phyloP scores from a whole-genome alignment of 2,329 filamentous ascomycete species.

The Capronia epimyces region DNA sequence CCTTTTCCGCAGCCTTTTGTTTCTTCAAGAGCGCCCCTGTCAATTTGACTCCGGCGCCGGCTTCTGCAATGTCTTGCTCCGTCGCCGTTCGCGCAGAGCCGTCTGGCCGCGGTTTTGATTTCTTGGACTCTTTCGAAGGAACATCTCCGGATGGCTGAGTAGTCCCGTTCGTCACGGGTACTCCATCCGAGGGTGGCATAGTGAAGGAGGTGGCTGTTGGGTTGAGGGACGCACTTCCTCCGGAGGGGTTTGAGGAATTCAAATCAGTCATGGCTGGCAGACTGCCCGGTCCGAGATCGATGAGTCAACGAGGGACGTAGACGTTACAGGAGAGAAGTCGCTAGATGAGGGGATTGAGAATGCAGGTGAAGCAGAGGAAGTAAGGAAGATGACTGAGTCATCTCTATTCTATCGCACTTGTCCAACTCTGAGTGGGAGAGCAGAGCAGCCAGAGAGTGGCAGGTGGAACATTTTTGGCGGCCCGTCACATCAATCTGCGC shows the following conservation, averaged over 20 bases:
- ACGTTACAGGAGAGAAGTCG: too few species aligned
- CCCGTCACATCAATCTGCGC: neutral
- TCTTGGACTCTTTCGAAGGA: slow-evolving; percentile 10
- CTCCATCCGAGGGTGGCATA: slow-evolving; percentile 15
- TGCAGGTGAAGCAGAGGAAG: neutral
- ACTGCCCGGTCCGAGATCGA: neutral
- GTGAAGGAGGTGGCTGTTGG: slow-evolving; percentile 24
- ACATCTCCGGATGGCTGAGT: slow-evolving; percentile 10
- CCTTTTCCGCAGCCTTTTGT: slow-evolving; percentile 84
- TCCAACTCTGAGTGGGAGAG: neutral
- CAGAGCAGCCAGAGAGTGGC: too few species aligned
- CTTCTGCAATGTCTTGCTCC: slow-evolving; percentile 27
- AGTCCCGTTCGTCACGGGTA: slow-evolving; percentile 5
- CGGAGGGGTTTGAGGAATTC: slow-evolving; percentile 5
- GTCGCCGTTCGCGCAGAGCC: slow-evolving; percentile 13
- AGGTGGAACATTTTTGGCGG: neutral
- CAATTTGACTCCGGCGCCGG: slow-evolving; percentile 35
- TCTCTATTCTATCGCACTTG: neutral
- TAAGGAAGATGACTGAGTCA: neutral
- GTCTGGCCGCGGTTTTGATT: slow-evolving; percentile 15
- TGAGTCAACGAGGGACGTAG: too few species aligned
- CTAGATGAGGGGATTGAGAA: neutral
- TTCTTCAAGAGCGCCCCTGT: slow-evolving; percentile 73
- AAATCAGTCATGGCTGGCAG: slow-evolving; percentile 11
- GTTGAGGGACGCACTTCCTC: slow-evolving; percentile 14